A percentile compares a stretch with the other conserved stretches of the same genome.
These are phyloP conservation scores for Suhomyces kilbournensis DNA, from an alignment of 805 yeast species.

Conservation along the genomic window DNA sequence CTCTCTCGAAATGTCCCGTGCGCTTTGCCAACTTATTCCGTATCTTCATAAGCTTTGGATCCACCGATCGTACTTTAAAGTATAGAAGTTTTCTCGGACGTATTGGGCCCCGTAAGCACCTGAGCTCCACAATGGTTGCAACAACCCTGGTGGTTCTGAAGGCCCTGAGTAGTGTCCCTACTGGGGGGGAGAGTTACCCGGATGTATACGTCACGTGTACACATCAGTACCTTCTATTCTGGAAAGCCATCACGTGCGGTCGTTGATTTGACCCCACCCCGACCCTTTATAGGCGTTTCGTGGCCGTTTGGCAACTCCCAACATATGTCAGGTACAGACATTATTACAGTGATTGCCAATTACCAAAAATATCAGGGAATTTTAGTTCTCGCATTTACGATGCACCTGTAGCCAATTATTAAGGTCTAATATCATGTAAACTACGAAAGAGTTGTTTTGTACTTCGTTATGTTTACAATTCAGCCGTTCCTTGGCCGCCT, in stretches of 20 bases:
- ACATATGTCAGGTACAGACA: background rate
- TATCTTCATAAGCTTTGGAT: background rate
- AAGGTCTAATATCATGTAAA: no score
- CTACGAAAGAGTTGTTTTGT: background rate
- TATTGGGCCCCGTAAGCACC: background rate
- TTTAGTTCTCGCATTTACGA: background rate
- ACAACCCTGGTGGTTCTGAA: constrained; percentile 16
- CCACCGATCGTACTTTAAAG: background rate
- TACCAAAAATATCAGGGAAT: background rate
- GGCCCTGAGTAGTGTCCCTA: background rate
- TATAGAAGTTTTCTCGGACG: background rate
- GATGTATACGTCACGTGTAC: background rate
- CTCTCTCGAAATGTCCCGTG: background rate
- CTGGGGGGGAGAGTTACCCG: background rate
- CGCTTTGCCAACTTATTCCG: background rate
- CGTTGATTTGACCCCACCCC: no score
- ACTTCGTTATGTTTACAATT: no score
- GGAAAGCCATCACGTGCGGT: no score
- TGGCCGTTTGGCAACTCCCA: background rate
- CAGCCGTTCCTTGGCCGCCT: no score
- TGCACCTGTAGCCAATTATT: background rate
- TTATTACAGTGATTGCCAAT: background rate
- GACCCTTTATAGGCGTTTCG: no score
- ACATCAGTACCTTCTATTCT: no score
- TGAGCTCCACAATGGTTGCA: constrained; percentile 8